These are phyloP conservation scores for Rhizopus microsporus DNA, from an alignment of 371 early-diverging fungal species.

Conservation along the genomic window DNA sequence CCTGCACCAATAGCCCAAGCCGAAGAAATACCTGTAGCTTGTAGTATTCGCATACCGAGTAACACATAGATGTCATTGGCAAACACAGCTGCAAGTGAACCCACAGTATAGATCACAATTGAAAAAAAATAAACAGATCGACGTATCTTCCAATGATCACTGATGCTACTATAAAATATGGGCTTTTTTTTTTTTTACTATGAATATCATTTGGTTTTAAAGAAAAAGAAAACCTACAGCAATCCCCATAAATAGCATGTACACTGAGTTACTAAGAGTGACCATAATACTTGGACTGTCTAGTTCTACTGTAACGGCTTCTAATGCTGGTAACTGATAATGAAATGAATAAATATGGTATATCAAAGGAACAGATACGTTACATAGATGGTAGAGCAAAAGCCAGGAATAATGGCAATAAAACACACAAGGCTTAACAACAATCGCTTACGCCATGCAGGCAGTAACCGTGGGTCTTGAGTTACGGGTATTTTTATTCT, in stretches of 20 bases:
- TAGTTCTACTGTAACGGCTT: constrained; percentile 34
- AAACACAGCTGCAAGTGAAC: constrained; percentile 70
- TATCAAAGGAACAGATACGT: not conserved
- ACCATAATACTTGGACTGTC: constrained; percentile 50
- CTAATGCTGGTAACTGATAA: constrained; percentile 53
- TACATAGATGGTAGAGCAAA: constrained; percentile 54
- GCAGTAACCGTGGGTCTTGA: constrained; percentile 38
- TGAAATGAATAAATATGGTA: not conserved
- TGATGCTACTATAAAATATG: constrained; percentile 70
- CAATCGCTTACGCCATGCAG: constrained; percentile 40
- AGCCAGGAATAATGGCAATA: constrained; percentile 51
- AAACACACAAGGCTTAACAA: constrained; percentile 43
- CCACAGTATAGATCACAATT: constrained; percentile 59
- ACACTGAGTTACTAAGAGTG: constrained; percentile 61
- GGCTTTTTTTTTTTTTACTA: constrained; percentile 29
- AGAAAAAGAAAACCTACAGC: constrained; percentile 29
- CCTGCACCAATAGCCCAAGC: constrained; percentile 76
- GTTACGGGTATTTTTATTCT: constrained; percentile 14
- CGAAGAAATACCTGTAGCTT: constrained; percentile 79
- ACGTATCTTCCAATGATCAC: constrained; percentile 69
- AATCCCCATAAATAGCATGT: constrained; percentile 66
- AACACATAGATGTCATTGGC: constrained; percentile 59
- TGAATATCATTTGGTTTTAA: not conserved
- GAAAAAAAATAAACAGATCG: constrained; percentile 66
- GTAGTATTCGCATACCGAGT: constrained; percentile 69